Evolutionary conservation across 257 asterid genomes (phyloP), one percentile per base, ranked within the genome.

Genomic region (Haberlea rhodopensis): DNA sequence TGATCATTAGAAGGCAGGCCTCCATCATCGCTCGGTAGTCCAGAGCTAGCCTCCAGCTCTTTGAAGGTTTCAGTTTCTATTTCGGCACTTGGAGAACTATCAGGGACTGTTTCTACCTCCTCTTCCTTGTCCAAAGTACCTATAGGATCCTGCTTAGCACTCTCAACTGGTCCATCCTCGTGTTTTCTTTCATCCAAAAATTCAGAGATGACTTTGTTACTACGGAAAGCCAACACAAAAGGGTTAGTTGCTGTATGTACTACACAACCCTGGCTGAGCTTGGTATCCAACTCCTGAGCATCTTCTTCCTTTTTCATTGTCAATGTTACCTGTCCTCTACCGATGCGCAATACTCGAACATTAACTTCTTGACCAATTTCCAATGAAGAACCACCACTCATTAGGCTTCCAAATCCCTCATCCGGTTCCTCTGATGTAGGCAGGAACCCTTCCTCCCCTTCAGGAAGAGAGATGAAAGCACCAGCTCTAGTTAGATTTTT

Each of bases 391-490:
- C 78, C 84, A 64, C 78, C 84, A 18, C 87, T 95, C 85, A 78
- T 84, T 11, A 87, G 76, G 60, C 55, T 80, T 57, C 67, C 88
- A 27, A 86, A 68, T 34, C 88, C 90, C 67, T 80, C 95, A 63
- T 78, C 85, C 15, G 76, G 74, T 77, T 90, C 95, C 81, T 94
- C 97, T 1, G 95, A 82, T 60, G 58, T 16, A 29, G 96, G 96
- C 74, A 94, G 73, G 81, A 90, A 94, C 18, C 99, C 99, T 71
- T 94, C 99, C 84, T 94, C 99, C 6, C 90, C 96, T 65, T 94
- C 97, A 24, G 97, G 96, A 55, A 94, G 86, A 64, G 97, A 84
- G 67, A 94, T 79, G 68, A 94, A 94, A 28, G 97, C 85, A 66
- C 99, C 97, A 26, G 96, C 71, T 60, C 97, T 79, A 62, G 81